phyloP scores from a whole-genome alignment of 768 basidiomycete species.

The Boletellus sp. region DNA sequence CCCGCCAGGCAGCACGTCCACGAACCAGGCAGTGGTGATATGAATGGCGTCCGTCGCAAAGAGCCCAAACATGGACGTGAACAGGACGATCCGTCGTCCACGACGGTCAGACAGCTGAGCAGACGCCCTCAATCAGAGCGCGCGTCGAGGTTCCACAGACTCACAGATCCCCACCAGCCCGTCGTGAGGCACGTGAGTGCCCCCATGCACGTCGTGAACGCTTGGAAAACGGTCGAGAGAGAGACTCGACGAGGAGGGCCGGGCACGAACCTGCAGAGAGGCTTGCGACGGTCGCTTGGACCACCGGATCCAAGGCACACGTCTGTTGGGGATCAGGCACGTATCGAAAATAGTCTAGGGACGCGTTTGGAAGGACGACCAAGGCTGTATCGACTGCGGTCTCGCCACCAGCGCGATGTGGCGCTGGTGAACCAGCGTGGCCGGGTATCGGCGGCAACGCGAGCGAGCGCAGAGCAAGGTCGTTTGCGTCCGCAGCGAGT shows the following conservation, averaged over 20 bases:
- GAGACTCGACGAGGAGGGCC: neutral
- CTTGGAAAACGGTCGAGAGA: slow-evolving; percentile 34
- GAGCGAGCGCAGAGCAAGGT: neutral
- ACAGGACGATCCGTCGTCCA: slow-evolving; percentile 66
- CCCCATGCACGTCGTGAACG: slow-evolving; percentile 63
- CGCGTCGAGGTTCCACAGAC: slow-evolving; percentile 23
- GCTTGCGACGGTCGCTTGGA: slow-evolving; percentile 68
- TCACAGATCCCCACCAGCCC: slow-evolving; percentile 82
- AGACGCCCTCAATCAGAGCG: neutral
- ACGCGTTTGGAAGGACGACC: slow-evolving; percentile 4
- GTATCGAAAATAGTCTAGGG: neutral
- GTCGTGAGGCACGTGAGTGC: slow-evolving; percentile 74
- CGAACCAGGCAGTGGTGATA: slow-evolving; percentile 58
- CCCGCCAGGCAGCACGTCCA: slow-evolving; percentile 65
- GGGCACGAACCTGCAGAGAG: slow-evolving; percentile 54
- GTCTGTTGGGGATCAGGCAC: slow-evolving; percentile 15
- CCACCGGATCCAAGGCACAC: slow-evolving; percentile 68
- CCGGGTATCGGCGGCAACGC: neutral
- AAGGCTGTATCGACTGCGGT: neutral
- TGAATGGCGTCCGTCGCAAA: slow-evolving; percentile 63
- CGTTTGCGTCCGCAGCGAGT: slow-evolving; percentile 26
- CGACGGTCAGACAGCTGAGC: slow-evolving; percentile 68
- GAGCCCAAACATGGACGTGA: slow-evolving; percentile 57
- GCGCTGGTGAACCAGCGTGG: neutral
- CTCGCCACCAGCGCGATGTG: neutral